Evolutionary conservation across 352 stramenopile species (phyloP).

Genomic region (Phytophthora syringae): DNA sequence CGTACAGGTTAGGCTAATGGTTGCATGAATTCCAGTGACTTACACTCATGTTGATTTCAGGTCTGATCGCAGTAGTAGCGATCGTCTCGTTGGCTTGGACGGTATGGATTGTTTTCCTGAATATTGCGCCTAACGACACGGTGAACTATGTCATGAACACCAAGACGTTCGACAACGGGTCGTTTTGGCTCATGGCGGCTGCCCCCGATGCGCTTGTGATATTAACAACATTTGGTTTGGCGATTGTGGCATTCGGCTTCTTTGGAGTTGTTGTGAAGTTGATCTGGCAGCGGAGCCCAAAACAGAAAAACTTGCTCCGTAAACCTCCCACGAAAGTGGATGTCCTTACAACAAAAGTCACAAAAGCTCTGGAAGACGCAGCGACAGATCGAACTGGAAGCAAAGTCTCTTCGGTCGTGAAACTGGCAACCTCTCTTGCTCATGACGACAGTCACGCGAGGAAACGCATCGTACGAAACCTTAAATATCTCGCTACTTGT

Average conservation of each 20-base stretch:
- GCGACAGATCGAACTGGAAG: too few species aligned
- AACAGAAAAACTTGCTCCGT: conserved; percentile 2
- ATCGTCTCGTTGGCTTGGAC: too few species aligned
- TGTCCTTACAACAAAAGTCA: too few species aligned
- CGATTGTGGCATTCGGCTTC: conserved; percentile 21
- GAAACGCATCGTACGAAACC: conserved; percentile 1
- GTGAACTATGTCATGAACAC: conserved; percentile 44
- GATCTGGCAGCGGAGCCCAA: neutral
- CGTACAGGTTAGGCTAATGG: too few species aligned
- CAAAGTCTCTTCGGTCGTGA: too few species aligned
- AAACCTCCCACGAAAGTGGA: too few species aligned
- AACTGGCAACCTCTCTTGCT: neutral
- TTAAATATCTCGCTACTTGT: too few species aligned
- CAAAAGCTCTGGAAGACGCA: too few species aligned
- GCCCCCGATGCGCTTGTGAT: conserved; percentile 6
- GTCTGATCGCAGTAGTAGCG: too few species aligned
- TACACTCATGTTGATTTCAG: too few species aligned
- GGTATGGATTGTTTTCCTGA: conserved; percentile 34
- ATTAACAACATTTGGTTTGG: conserved; percentile 19
- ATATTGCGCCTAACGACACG: conserved; percentile 24
- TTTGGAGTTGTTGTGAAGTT: conserved; percentile 19
- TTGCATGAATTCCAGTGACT: too few species aligned
- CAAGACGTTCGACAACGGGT: conserved; percentile 29
- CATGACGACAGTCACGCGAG: neutral
- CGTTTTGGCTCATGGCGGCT: conserved; percentile 38